A percentile compares a stretch with the other conserved stretches of the same genome.
Evolutionary conservation across 345 rosid species (phyloP).

Genomic region (Raphanus sativus): DNA sequence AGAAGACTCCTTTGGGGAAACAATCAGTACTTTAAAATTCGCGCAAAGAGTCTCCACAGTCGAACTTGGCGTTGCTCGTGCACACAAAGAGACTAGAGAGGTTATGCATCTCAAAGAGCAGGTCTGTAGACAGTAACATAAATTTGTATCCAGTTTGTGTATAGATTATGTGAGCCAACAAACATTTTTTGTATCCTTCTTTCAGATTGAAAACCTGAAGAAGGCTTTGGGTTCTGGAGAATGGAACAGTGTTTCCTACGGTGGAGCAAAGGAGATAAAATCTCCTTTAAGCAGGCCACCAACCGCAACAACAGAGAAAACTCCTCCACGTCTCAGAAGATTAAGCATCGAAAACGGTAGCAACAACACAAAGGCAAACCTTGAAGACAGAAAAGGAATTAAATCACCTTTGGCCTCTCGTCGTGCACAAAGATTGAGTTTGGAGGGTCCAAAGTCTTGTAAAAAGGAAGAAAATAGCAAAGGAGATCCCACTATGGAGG

Average conservation of each 20-base stretch:
- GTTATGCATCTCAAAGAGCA: slow-evolving; percentile 81
- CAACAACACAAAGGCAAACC: slow-evolving; percentile 45
- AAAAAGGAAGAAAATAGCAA: slow-evolving; percentile 40
- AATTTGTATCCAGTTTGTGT: background rate
- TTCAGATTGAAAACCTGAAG: slow-evolving; percentile 83
- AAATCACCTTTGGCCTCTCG: slow-evolving; percentile 52
- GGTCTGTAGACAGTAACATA: slow-evolving; percentile 41
- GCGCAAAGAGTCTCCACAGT: slow-evolving; percentile 86
- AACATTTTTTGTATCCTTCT: slow-evolving; percentile 12
- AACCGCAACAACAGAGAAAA: slow-evolving; percentile 47
- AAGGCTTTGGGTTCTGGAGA: slow-evolving; percentile 71
- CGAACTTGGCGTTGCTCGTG: slow-evolving; percentile 82
- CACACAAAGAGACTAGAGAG: slow-evolving; percentile 78
- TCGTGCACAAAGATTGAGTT: slow-evolving; percentile 57
- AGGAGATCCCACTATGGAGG: slow-evolving; percentile 38
- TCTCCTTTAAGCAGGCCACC: slow-evolving; percentile 41
- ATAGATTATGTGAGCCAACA: background rate
- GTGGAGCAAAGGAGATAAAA: slow-evolving; percentile 44
- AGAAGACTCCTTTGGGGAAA: slow-evolving; percentile 75
- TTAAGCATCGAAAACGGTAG: slow-evolving; percentile 48
- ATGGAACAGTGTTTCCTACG: slow-evolving; percentile 35
- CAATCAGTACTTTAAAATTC: slow-evolving; percentile 84
- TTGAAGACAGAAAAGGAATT: slow-evolving; percentile 46
- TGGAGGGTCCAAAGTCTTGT: slow-evolving; percentile 59
- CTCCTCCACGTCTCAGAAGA: slow-evolving; percentile 74